A percentile compares a stretch with the other conserved stretches of the same genome.
Conservation (phyloP, 73 alveolate species). For the Effrenium voratum region DNA sequence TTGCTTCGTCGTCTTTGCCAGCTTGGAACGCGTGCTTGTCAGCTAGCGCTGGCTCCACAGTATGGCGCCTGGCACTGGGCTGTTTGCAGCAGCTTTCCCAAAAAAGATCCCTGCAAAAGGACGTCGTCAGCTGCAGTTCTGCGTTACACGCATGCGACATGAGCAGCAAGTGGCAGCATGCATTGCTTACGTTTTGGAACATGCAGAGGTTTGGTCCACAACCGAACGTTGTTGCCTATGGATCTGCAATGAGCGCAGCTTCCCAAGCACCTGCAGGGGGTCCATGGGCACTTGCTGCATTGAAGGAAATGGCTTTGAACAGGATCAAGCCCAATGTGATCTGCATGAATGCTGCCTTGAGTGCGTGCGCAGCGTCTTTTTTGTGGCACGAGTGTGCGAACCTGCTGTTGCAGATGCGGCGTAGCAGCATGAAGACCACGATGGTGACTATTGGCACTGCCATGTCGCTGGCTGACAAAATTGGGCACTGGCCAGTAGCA, state of each 20-base stretch:
- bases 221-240: slow-evolving; percentile 17
- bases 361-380: slow-evolving; percentile 31
- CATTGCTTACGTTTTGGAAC: neutral
- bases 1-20: neutral
- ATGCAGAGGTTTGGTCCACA: slow-evolving; percentile 34
- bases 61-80: slow-evolving; percentile 7
- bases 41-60: slow-evolving; percentile 29
- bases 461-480: slow-evolving; percentile 11
- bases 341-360: slow-evolving; percentile 50
- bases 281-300: slow-evolving; percentile 6
- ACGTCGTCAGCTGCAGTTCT: slow-evolving; percentile 37
- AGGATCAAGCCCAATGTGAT: slow-evolving; percentile 12
- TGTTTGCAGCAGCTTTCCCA: neutral
- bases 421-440: neutral
- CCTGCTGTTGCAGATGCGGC: neutral
- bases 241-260: slow-evolving; percentile 43
- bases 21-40: slow-evolving; percentile 50
- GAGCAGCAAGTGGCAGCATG: slow-evolving; percentile 15
- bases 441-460: slow-evolving; percentile 71
- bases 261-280: slow-evolving; percentile 40
- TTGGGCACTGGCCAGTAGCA: slow-evolving; percentile 36
- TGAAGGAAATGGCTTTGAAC: neutral
- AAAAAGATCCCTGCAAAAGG: neutral
- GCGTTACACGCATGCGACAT: slow-evolving; percentile 28
- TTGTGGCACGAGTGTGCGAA: slow-evolving; percentile 16